These are phyloP conservation scores for Paraconiothyrium sp. DNA, from an alignment of 2,329 filamentous ascomycete genomes.

Conservation along the genomic window DNA sequence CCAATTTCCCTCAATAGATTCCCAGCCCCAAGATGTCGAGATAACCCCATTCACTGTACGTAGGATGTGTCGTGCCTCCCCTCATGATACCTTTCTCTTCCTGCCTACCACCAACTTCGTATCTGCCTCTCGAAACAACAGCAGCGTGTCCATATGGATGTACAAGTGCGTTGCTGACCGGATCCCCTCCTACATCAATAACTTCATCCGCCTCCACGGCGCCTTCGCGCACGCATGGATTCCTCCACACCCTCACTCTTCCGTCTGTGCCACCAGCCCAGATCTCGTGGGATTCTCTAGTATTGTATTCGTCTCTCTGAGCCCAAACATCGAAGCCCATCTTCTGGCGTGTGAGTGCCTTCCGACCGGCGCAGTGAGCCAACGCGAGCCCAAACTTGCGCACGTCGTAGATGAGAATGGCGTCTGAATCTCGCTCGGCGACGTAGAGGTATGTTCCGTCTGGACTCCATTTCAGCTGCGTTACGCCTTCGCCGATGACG, in stretches of 20 bases:
- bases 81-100: constrained; percentile 14
- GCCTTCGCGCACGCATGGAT: constrained; percentile 42
- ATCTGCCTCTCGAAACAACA: constrained; percentile 35
- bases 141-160: constrained; percentile 34
- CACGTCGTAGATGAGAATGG: constrained; percentile 67
- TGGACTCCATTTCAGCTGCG: constrained; percentile 65
- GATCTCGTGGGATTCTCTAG: constrained; percentile 57
- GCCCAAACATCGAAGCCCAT: constrained; percentile 63
- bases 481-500: constrained; percentile 61
- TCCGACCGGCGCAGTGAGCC: constrained; percentile 57
- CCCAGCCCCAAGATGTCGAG: constrained; percentile 38
- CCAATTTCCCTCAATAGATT: constrained; percentile 4
- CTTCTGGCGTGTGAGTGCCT: constrained; percentile 63
- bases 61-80: constrained; percentile 25
- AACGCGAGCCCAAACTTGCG: constrained; percentile 63
- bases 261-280: constrained; percentile 70
- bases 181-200: constrained; percentile 25
- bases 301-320: constrained; percentile 34
- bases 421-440: constrained; percentile 65
- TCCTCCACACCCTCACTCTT: constrained; percentile 53
- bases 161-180: constrained; percentile 38
- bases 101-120: constrained; percentile 16
- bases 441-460: constrained; percentile 68
- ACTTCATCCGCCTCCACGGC: constrained; percentile 50
- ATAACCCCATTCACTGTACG: constrained; percentile 32